A percentile compares a stretch with the other conserved stretches of the same genome.
These are phyloP conservation scores for Fonsecaea pedrosoi DNA, from an alignment of 2,329 filamentous ascomycete species.

Conservation along the genomic window DNA sequence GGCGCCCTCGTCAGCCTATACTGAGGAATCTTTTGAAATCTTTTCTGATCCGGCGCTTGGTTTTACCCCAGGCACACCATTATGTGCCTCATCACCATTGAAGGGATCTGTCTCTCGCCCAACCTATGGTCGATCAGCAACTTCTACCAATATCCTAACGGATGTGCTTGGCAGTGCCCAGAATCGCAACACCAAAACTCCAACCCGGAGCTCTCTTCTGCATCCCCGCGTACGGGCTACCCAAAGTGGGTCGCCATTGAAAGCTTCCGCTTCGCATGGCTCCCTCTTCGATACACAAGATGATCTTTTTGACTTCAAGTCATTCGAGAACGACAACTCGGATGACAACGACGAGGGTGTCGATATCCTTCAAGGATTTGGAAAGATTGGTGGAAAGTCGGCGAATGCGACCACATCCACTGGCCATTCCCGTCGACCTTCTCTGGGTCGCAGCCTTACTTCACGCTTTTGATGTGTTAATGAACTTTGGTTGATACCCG, in stretches of 20 bases:
- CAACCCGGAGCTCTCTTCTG: constrained; percentile 45
- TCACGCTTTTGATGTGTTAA: constrained; percentile 33
- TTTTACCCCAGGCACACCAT: constrained; percentile 47
- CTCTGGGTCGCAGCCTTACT: constrained; percentile 36
- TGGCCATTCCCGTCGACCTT: constrained; percentile 29
- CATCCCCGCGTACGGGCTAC: constrained; percentile 33
- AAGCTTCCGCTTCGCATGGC: constrained; percentile 38
- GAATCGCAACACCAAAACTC: constrained; percentile 46
- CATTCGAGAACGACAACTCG: constrained; percentile 52
- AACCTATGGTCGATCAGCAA: constrained; percentile 57
- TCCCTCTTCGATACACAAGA: constrained; percentile 49
- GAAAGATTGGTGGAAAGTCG: constrained; percentile 49
- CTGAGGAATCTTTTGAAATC: constrained; percentile 62
- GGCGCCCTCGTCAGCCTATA: constrained; percentile 46
- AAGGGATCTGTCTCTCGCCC: constrained; percentile 59
- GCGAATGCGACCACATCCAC: constrained; percentile 8
- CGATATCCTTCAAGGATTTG: constrained; percentile 56
- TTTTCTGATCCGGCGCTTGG: constrained; percentile 56
- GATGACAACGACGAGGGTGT: constrained; percentile 51
- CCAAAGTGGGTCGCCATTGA: constrained; percentile 34
- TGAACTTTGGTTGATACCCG: constrained; percentile 17
- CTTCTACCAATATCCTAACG: constrained; percentile 58
- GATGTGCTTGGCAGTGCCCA: constrained; percentile 52
- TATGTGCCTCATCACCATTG: constrained; percentile 58
- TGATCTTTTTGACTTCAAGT: constrained; percentile 56